phyloP scores from a whole-genome alignment of 1,284 basidiomycete genomes.

The Rhodotorula sp. region DNA sequence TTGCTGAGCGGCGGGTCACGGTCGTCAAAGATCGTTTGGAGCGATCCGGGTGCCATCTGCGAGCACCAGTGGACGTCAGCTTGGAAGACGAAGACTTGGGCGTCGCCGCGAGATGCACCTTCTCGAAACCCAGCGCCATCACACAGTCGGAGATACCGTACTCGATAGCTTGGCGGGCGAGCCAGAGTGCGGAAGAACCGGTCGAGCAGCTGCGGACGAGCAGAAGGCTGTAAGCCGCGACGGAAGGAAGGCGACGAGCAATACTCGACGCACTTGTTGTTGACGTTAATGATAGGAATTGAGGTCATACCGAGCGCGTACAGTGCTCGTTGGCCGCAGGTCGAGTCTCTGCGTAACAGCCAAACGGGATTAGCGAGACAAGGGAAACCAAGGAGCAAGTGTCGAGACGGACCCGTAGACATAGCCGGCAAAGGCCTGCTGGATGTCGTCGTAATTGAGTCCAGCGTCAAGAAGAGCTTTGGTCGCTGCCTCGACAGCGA shows the following conservation, averaged over 20 bases:
- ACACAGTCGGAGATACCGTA: conserved; percentile 70
- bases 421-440: conserved; percentile 76
- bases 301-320: conserved; percentile 80
- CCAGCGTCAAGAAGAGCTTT: conserved; percentile 83
- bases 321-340: conserved; percentile 75
- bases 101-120: conserved; percentile 41
- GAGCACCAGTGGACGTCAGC: background rate
- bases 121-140: conserved; percentile 81
- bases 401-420: conserved; percentile 23
- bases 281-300: conserved; percentile 78
- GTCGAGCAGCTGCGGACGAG: conserved; percentile 56
- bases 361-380: too few species aligned
- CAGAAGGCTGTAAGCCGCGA: background rate
- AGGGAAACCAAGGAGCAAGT: background rate
- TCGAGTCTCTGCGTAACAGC: conserved; percentile 57
- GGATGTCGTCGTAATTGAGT: conserved; percentile 73
- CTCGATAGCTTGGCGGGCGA: conserved; percentile 66
- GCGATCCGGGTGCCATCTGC: conserved; percentile 69
- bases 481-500: conserved; percentile 76
- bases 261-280: conserved; percentile 13
- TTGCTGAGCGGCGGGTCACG: conserved; percentile 59
- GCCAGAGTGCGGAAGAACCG: conserved; percentile 61
- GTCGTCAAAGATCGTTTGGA: conserved; percentile 69
- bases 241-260: too few species aligned
- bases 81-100: too few species aligned